These are phyloP conservation scores for Geotrichum ghanense DNA, from an alignment of 805 yeast genomes.

Conservation along the genomic window DNA sequence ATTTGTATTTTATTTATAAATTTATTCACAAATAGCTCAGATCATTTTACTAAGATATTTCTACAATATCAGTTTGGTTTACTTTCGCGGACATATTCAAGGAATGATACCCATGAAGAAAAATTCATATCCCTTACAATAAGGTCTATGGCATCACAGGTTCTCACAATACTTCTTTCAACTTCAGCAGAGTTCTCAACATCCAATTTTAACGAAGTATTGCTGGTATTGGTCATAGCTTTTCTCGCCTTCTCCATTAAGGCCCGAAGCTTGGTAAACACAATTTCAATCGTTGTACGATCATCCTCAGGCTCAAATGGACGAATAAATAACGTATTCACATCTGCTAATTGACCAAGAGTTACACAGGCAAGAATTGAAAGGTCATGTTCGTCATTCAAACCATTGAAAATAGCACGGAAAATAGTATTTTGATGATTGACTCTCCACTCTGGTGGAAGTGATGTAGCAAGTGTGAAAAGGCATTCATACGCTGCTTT, in stretches of 20 bases:
- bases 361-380: constrained; percentile 42
- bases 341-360: constrained; percentile 29
- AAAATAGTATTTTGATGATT: constrained; percentile 27
- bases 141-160: background rate
- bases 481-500: constrained; percentile 62
- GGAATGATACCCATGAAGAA: background rate
- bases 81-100: no score
- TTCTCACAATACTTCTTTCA: background rate
- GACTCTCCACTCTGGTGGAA: constrained; percentile 17
- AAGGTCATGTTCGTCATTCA: constrained; percentile 52
- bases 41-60: no score
- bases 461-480: constrained; percentile 36
- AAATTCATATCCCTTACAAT: background rate
- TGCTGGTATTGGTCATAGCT: background rate
- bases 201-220: background rate
- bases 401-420: constrained; percentile 36
- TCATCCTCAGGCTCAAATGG: background rate
- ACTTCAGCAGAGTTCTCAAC: background rate
- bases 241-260: background rate
- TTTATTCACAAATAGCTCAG: no score
- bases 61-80: no score
- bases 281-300: background rate
- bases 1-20: no score
- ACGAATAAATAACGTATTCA: constrained; percentile 12
- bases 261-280: background rate